phyloP scores from a whole-genome alignment of 2,329 filamentous ascomycete genomes.

The Sporothrix brunneoviolacea region DNA sequence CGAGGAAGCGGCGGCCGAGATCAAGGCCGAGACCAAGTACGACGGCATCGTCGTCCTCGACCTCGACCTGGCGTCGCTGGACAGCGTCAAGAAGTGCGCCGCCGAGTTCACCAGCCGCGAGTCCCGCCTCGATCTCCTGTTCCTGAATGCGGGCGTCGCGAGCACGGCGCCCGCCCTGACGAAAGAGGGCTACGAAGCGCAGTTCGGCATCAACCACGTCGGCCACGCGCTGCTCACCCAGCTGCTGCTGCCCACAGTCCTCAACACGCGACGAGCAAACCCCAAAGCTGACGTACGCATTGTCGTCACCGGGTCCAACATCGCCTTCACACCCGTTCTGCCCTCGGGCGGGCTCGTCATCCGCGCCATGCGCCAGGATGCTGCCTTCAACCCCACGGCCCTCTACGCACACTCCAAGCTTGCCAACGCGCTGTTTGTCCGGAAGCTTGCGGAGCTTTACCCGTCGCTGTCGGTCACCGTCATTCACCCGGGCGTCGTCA shows the following conservation, averaged over 20 bases:
- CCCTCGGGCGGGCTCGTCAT: not conserved
- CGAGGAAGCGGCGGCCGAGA: not conserved
- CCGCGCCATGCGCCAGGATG: conserved; percentile 15
- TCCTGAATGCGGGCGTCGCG: conserved; percentile 42
- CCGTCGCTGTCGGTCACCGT: conserved; percentile 22
- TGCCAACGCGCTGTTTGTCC: conserved; percentile 27
- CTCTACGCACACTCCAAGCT: conserved; percentile 36
- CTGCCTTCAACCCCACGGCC: conserved; percentile 21
- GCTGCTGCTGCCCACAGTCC: conserved; percentile 26
- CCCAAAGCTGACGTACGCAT: not conserved
- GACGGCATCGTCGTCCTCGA: conserved; percentile 15
- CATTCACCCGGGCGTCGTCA: conserved; percentile 4
- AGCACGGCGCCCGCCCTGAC: conserved; percentile 29
- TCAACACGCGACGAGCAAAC: conserved; percentile 7
- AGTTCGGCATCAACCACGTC: conserved; percentile 43
- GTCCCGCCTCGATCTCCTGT: conserved; percentile 35
- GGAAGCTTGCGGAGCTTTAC: conserved; percentile 24
- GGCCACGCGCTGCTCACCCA: conserved; percentile 38
- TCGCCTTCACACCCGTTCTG: not conserved
- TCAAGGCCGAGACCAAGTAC: conserved; percentile 24
- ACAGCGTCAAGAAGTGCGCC: conserved; percentile 36
- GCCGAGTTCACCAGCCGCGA: conserved; percentile 27
- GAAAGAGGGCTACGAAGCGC: conserved; percentile 39
- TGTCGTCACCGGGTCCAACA: not conserved
- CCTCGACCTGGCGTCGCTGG: conserved; percentile 37